Evolutionary conservation across 805 yeast species (phyloP), one percentile per base, ranked within the genome.

Genomic region (Isabelozyma heimii): DNA sequence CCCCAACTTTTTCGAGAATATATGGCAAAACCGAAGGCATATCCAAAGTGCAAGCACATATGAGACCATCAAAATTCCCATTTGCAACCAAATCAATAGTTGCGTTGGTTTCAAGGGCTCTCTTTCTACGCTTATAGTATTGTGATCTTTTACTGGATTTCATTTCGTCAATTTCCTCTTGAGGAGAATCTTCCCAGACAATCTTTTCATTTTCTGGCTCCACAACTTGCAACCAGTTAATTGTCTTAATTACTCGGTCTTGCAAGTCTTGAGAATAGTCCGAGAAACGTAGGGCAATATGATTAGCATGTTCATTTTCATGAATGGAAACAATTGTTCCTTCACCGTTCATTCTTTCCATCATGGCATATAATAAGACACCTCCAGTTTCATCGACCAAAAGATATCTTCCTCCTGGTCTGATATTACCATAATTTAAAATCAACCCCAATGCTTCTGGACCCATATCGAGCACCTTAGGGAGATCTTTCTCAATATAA

Each of bases 371-470:
- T 5, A 88, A 80, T 0, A 94, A 63, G n/a, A 92, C 76, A 6
- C 98, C 97, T 30, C 96, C 91, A n/a, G 97, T 87, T 61, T 94
- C 99, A 61, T 94, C 99, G 47, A 90, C 76, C 3, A 92, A 85
- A 17, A 94, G 71, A 60, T 94, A 94, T 50, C 80, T 83, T 1
- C 99, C 98, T 9, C 96, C 96, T 0, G 97, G 91, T 60, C 84
- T 82, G 33, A 94, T 80, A 61, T 92, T 90, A 1, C 86, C 97
- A 56, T 86, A 76, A 51, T 85, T 84, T 69, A 94, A 69, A 59
- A 90, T 69, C 66, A 87, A 71, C 0, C 95, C 97, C 37, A 94
- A 63, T 1, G 91, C 75, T 68, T 94, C 99, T 50, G 85, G 85
- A 56, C 95, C 88, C 77, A 94, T 71, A 61, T 91, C 96, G 66